Evolutionary conservation across 495 filamentous ascomycete genomes (phyloP).

Genomic region (Cairneyella variabilis): DNA sequence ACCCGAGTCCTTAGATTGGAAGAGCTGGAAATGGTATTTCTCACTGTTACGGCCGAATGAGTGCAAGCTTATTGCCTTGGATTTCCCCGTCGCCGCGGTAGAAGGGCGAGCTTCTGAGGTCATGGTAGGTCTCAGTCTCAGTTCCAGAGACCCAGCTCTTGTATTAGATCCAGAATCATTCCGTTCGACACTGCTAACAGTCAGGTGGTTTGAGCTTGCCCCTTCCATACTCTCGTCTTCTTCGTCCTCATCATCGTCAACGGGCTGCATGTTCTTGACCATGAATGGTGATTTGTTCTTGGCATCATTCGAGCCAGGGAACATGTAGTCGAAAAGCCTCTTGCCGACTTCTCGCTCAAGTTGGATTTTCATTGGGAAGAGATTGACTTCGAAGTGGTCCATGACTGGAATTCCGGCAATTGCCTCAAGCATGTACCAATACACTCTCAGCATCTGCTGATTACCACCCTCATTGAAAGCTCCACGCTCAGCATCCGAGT

Average conservation of each 20-base stretch:
- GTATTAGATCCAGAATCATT: constrained; percentile 31
- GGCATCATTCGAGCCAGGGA: constrained; percentile 63
- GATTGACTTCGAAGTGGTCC: constrained; percentile 92
- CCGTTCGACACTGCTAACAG: not conserved
- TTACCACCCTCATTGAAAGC: constrained; percentile 44
- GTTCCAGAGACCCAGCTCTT: constrained; percentile 65
- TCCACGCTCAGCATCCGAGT: constrained; percentile 58
- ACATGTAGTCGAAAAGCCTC: constrained; percentile 95
- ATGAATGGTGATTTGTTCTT: constrained; percentile 76
- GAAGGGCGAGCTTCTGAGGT: constrained; percentile 52
- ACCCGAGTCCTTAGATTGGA: constrained; percentile 34
- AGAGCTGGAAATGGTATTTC: constrained; percentile 49
- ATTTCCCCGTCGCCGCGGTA: constrained; percentile 34
- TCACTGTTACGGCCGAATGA: constrained; percentile 32
- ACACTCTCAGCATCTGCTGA: constrained; percentile 80
- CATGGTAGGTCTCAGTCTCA: constrained; percentile 74
- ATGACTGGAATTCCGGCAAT: constrained; percentile 97
- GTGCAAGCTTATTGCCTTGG: constrained; percentile 47
- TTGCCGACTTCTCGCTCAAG: constrained; percentile 91
- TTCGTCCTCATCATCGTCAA: constrained; percentile 54
- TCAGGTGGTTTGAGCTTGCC: not conserved
- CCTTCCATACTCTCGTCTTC: constrained; percentile 35
- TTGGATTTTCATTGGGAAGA: constrained; percentile 92
- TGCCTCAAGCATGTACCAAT: constrained; percentile 97
- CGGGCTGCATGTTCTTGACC: constrained; percentile 62